A percentile compares a stretch with the other conserved stretches of the same genome.
These are phyloP conservation scores for Leccinum obscurum DNA, from an alignment of 768 basidiomycete species.

Conservation along the genomic window DNA sequence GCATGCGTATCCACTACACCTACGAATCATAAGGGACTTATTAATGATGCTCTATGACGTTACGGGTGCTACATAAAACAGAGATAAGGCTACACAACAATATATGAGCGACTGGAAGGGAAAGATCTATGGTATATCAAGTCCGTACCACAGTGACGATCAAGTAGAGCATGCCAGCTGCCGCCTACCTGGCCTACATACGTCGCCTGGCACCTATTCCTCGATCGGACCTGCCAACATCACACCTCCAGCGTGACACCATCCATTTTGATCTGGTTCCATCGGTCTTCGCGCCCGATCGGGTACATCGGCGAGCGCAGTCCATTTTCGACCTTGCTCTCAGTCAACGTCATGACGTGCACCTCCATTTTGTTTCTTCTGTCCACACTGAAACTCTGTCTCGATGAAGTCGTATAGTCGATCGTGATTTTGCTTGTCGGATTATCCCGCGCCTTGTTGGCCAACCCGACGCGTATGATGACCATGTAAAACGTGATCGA, in stretches of 20 bases:
- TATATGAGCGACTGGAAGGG: background rate
- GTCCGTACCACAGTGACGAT: background rate
- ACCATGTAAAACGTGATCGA: conserved; percentile 46
- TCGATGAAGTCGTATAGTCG: background rate
- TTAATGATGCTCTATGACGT: background rate
- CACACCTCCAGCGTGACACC: background rate
- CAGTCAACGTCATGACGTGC: conserved; percentile 2
- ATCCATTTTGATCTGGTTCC: background rate
- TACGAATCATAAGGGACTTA: background rate
- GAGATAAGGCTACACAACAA: background rate
- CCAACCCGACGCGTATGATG: conserved; percentile 38
- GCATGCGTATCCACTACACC: background rate
- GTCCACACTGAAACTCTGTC: background rate
- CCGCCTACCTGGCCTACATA: background rate
- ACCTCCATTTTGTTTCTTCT: conserved; percentile 7
- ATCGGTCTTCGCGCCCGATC: background rate
- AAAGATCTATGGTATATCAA: background rate
- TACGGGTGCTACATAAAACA: background rate
- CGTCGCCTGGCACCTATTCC: background rate
- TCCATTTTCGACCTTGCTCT: conserved; percentile 1
- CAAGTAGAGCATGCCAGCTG: background rate
- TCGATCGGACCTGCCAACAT: background rate
- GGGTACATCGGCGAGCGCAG: background rate
- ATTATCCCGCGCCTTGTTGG: background rate
- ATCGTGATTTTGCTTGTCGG: background rate